These are phyloP conservation scores for apple (Malus domestica) DNA, from an alignment of 306 rosid genomes.

Conservation along the genomic window DNA sequence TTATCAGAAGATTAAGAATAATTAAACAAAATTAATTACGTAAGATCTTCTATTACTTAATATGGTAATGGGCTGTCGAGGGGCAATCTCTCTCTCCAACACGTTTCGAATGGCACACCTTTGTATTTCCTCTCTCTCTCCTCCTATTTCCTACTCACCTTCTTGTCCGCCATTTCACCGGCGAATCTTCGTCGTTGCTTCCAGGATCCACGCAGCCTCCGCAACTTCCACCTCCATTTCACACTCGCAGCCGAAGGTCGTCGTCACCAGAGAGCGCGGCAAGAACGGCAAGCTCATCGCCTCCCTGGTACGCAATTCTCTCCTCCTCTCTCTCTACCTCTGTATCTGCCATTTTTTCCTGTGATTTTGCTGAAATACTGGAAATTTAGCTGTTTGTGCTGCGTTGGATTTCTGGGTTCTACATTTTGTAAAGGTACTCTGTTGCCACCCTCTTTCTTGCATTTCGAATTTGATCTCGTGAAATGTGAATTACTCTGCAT, in stretches of 20 bases:
- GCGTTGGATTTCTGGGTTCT: not conserved
- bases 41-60: not conserved
- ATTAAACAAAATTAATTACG: not conserved
- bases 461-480: not conserved
- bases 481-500: not conserved
- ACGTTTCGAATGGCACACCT: conserved; percentile 78
- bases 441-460: not conserved
- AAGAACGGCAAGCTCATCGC: conserved; percentile 82
- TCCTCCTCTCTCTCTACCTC: not conserved
- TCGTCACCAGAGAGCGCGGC: conserved; percentile 97
- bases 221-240: conserved; percentile 28
- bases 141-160: conserved; percentile 4
- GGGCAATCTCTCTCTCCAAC: conserved; percentile 29
- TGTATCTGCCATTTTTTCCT: not conserved
- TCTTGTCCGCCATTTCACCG: conserved; percentile 42
- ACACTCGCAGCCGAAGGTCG: conserved; percentile 44
- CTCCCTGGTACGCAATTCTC: conserved; percentile 49
- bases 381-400: not conserved
- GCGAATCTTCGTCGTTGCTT: conserved; percentile 24
- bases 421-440: not conserved
- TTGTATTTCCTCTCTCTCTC: conserved; percentile 30
- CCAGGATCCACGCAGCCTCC: conserved; percentile 21
- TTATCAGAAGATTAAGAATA: not conserved
- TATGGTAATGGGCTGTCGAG: conserved; percentile 37
- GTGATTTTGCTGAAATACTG: not conserved